Percentiles rank a stretch among this genome's conserved stretches.
phyloP scores from a whole-genome alignment of 495 filamentous ascomycete genomes.

The Penicillium malachiteum region DNA sequence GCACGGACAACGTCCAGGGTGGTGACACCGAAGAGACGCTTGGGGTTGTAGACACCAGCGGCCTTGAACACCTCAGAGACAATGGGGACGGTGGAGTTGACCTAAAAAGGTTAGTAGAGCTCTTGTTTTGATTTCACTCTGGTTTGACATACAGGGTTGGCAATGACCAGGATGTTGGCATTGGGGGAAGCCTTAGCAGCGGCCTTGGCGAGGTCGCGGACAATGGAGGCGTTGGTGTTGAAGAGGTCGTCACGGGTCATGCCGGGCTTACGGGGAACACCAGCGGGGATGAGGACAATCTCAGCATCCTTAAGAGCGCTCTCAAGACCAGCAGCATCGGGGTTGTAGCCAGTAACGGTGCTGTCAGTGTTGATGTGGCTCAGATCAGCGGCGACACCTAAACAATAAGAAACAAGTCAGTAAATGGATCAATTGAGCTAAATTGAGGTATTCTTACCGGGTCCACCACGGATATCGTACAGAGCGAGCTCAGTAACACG shows the following conservation, averaged over 20 bases:
- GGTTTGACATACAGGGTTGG: constrained; percentile 72
- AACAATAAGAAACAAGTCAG: neutral
- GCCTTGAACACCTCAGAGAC: constrained; percentile 94
- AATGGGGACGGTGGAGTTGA: constrained; percentile 99
- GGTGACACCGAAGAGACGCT: constrained; percentile 97
- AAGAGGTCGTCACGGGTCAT: constrained; percentile 99
- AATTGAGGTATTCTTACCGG: constrained; percentile 61
- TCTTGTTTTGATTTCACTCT: too few species aligned
- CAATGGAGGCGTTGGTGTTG: constrained; percentile 99
- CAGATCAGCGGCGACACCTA: constrained; percentile 96
- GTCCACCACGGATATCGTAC: constrained; percentile 94
- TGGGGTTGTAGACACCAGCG: constrained; percentile 93
- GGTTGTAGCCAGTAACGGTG: constrained; percentile 84
- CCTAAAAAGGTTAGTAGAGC: constrained; percentile 27
- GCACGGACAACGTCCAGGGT: constrained; percentile 98
- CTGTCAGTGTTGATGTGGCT: constrained; percentile 99
- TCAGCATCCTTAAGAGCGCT: constrained; percentile 79
- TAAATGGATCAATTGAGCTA: neutral
- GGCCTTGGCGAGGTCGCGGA: constrained; percentile 97
- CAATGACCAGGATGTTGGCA: constrained; percentile 94
- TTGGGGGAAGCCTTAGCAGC: constrained; percentile 84
- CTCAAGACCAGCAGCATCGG: constrained; percentile 70
- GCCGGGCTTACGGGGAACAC: constrained; percentile 98
- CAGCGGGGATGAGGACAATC: constrained; percentile 95
- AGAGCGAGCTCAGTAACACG: constrained; percentile 87